A percentile compares a stretch with the other conserved stretches of the same genome.
phyloP scores from a whole-genome alignment of 345 rosid genomes.

The Citrus inodora region DNA sequence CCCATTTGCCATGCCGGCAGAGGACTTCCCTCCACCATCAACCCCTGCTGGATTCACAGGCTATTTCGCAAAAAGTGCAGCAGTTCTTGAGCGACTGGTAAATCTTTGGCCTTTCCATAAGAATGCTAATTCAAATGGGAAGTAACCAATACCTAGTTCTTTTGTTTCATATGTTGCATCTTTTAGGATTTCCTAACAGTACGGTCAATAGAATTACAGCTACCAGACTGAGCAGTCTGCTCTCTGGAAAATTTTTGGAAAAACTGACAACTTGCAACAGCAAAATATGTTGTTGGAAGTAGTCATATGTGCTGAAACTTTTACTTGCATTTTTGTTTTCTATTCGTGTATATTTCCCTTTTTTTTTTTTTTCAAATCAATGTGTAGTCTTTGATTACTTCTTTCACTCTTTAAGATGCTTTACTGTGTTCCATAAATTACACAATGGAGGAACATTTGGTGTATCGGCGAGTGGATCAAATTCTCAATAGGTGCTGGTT shows the following conservation, averaged over 20 bases:
- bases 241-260: neutral
- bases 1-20: constrained; percentile 96
- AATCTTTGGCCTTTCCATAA: constrained; percentile 80
- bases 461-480: neutral
- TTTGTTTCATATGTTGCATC: neutral
- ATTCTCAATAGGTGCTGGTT: neutral
- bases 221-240: neutral
- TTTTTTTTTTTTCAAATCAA: too few relatives aligned
- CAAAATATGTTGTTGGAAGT: neutral
- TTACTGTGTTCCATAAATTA: neutral
- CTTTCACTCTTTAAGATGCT: neutral
- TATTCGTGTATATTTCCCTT: neutral
- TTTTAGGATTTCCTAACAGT: neutral
- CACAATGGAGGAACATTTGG: neutral
- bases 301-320: neutral
- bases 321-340: neutral
- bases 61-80: constrained; percentile 89
- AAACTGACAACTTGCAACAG: neutral
- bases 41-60: constrained; percentile 92
- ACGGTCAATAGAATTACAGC: neutral
- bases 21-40: constrained; percentile 94
- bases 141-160: constrained; percentile 25
- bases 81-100: constrained; percentile 77
- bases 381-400: neutral
- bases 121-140: constrained; percentile 38